Base-by-base conservation (phyloP, 2,329 filamentous ascomycete species). In the Botryosphaeria dothidea region DNA sequence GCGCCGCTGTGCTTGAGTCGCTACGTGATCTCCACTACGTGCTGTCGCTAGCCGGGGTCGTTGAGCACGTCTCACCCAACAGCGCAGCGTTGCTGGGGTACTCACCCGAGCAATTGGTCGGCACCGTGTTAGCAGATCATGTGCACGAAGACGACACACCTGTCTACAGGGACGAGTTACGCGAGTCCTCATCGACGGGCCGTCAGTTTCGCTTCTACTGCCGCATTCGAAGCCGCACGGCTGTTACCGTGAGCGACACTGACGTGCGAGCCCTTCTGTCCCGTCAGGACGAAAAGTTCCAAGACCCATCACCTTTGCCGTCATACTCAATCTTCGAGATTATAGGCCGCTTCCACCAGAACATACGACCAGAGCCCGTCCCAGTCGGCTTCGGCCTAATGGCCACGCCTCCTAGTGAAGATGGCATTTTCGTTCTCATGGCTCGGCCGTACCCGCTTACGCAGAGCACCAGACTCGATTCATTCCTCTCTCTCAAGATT, bases 111-210 rank as follows among this genome's bases (percentile, higher is more conserved):
- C 49, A 56, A 19, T 27, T 64, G 49, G 17, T 64, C 9, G 48
- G 61, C 25, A 52, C 49, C 38, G 43, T 54, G 36, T 19, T 64
- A 9, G 51, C 17, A 2, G 49, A 64, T 49, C 51, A 56, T 23
- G 51, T 64, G 8, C 61, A 64, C 27, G 61, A 64, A 17, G 61
- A 64, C 49, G 61, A 64, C 21, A 25, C 43, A n/a, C 61, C 61
- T 19, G 29, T 46, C 19, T 64, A 45, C 49, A 23, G 48, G n/a
- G 49, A 52, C 25, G 61, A 64, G 38, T n/a, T 64, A 4, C 51
- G 49, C 27, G 61, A 64, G 25, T 41, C 48, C 11, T 54, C 49
- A 17, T 54, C 61, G n/a, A 64, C 49, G 25, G 61, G 61, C 25
- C 49, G 31, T 5, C 38, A 48, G 11, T 64, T 64, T 54, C 61